Conservation (phyloP, 106 monocot species). For the Allium fistulosum region DNA sequence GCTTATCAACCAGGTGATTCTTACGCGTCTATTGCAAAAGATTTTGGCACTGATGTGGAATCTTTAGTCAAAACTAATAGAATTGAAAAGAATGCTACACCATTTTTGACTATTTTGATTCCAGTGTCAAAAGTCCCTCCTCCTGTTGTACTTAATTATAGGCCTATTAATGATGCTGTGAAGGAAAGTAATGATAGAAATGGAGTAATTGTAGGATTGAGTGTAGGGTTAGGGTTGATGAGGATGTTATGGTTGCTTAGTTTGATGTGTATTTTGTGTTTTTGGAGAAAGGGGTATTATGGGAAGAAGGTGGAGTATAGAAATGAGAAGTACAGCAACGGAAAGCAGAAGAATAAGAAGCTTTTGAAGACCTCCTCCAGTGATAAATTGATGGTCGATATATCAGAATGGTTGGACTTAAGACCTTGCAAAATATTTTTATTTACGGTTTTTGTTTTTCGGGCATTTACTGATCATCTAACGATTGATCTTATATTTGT, state of each 20-base stretch:
- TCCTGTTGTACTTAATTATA: too few species aligned
- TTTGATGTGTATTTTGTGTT: constrained; percentile 8
- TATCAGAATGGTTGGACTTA: too few species aligned
- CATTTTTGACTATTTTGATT: too few species aligned
- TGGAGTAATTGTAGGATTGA: constrained; percentile 29
- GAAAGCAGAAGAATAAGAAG: neutral
- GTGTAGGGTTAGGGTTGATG: constrained; percentile 29
- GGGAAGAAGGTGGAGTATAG: constrained; percentile 7
- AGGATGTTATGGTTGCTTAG: constrained; percentile 18
- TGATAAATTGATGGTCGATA: too few species aligned
- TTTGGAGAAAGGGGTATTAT: constrained; percentile 7
- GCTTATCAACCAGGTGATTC: constrained; percentile 42
- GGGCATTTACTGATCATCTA: too few species aligned
- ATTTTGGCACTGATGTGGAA: constrained; percentile 35
- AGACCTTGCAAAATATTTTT: too few species aligned
- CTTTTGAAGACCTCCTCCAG: neutral
- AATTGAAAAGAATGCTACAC: neutral
- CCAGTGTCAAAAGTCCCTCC: too few species aligned
- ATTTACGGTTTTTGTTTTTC: too few species aligned
- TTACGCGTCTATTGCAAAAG: constrained; percentile 34
- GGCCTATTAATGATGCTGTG: too few species aligned
- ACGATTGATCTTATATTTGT: too few species aligned
- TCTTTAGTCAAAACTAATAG: constrained; percentile 36
- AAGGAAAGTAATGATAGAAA: too few species aligned
- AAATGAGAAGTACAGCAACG: neutral